Base-by-base conservation (phyloP, 208 protist genomes). In the Sergeia podlipaevii region DNA sequence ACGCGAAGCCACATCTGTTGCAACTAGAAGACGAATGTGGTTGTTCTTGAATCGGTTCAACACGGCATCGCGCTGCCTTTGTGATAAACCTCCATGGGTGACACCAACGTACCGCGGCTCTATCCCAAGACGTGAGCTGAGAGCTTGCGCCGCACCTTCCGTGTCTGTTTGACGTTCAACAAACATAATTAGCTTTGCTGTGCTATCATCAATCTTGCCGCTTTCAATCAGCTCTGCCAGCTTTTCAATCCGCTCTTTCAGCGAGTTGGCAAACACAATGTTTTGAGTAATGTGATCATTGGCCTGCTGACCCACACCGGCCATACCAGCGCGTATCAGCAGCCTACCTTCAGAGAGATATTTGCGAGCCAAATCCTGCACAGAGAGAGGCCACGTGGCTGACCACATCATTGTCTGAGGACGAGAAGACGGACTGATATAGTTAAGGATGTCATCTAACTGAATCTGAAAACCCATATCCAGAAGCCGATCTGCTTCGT, bases 401-500 rank as follows among this genome's bases (percentile, higher is more conserved):
- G 96, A 98, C 82, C 97, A 99, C 83, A 99, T 92, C 66, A 99
- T 93, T 42, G 90, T 98, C 72, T 99, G 98, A 54, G 63, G 59
- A 18, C 67, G 72, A 23, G 45, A 37, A 7, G 60, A 60, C 4
- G 71, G 43, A 39, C 82, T 71, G 18, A 83, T 34, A 62, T 86
- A 85, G 29, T 70, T 60, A n/a, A 99, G 26, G 62, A 99, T 99
- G 23, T 93, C 74, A 55, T 99, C 95, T 13, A 97, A 63, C 55
- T 95, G 82, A n/a, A 83, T 60, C 60, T 89, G 66, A 50, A 97
- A 96, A 13, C 93, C 91, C 93, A 97, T 97, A 59, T 97, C 93
- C 21, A 97, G 75, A 45, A 97, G 75, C 11, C 95, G 73, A 81
- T 99, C 99, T 7, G 98, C 98, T 76, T 99, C 99, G 76, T 99